These are phyloP conservation scores for Aspergillus thermomutatus DNA, from an alignment of 2,329 filamentous ascomycete species.

Conservation along the genomic window DNA sequence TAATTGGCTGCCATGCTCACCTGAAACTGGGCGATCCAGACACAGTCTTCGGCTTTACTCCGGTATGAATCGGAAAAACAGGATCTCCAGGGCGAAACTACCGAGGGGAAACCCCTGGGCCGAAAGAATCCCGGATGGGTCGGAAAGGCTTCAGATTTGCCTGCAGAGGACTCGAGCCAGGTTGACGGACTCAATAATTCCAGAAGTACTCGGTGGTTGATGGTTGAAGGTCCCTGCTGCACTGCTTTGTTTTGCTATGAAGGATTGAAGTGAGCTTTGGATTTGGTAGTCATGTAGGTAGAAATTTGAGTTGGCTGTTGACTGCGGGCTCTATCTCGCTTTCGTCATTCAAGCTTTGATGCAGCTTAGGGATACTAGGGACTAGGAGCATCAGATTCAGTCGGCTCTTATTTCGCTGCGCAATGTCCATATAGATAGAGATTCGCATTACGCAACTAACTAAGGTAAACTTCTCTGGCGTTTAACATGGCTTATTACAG, in stretches of 20 bases:
- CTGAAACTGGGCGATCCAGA: conserved; percentile 22
- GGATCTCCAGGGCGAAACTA: conserved; percentile 12
- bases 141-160: neutral
- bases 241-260: too few species aligned
- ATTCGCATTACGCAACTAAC: neutral
- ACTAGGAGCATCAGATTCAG: neutral
- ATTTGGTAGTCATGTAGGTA: neutral
- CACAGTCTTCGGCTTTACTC: conserved; percentile 19
- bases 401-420: neutral
- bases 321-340: neutral
- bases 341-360: neutral
- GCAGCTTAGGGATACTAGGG: neutral
- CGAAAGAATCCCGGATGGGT: conserved; percentile 8
- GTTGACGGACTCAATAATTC: too few species aligned
- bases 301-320: neutral
- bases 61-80: conserved; percentile 4
- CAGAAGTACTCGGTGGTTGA: too few species aligned
- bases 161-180: too few species aligned
- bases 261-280: too few species aligned
- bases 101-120: conserved; percentile 13
- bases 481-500: neutral
- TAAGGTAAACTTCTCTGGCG: neutral
- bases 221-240: too few species aligned
- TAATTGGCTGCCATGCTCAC: conserved; percentile 4
- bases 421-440: neutral